Evolutionary conservation across 2,329 filamentous ascomycete genomes (phyloP).

Genomic region (Paecilomyces sp.): DNA sequence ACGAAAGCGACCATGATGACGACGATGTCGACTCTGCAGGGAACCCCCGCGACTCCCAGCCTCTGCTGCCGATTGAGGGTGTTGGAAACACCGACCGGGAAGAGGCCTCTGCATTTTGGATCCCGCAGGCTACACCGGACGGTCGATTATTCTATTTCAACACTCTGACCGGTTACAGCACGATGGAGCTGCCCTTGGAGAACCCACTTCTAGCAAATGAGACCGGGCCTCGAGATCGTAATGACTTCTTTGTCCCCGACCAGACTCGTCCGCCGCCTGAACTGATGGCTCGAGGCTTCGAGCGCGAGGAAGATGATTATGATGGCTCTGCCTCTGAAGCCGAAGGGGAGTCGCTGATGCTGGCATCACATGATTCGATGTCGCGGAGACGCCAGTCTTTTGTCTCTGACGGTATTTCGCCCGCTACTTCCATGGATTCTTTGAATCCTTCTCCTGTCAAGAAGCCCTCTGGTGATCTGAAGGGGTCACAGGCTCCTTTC

Average conservation of each 20-base stretch:
- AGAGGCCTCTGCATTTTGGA: slow-evolving; percentile 89
- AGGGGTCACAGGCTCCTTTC: slow-evolving; percentile 12
- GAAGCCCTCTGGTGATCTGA: slow-evolving; percentile 52
- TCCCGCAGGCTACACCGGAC: slow-evolving; percentile 91
- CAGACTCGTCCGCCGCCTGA: slow-evolving; percentile 85
- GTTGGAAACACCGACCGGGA: slow-evolving; percentile 61
- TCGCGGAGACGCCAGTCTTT: slow-evolving; percentile 60
- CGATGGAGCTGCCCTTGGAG: slow-evolving; percentile 89
- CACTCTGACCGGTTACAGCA: slow-evolving; percentile 90
- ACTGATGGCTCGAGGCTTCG: slow-evolving; percentile 76
- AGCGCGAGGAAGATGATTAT: slow-evolving; percentile 83
- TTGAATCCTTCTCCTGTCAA: slow-evolving; percentile 62
- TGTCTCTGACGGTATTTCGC: slow-evolving; percentile 65
- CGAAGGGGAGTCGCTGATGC: slow-evolving; percentile 68
- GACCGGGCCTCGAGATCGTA: slow-evolving; percentile 78
- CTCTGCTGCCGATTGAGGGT: slow-evolving; percentile 62
- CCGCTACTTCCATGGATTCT: slow-evolving; percentile 86
- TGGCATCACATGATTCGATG: slow-evolving; percentile 61
- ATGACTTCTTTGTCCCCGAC: slow-evolving; percentile 81
- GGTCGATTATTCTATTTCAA: slow-evolving; percentile 97
- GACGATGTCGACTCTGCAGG: slow-evolving; percentile 62
- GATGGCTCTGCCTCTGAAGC: slow-evolving; percentile 85
- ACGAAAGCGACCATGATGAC: slow-evolving; percentile 58
- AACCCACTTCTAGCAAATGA: slow-evolving; percentile 75
- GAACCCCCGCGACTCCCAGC: slow-evolving; percentile 55